Conservation (phyloP, 345 rosid species). For the Syzygium aromaticum region DNA sequence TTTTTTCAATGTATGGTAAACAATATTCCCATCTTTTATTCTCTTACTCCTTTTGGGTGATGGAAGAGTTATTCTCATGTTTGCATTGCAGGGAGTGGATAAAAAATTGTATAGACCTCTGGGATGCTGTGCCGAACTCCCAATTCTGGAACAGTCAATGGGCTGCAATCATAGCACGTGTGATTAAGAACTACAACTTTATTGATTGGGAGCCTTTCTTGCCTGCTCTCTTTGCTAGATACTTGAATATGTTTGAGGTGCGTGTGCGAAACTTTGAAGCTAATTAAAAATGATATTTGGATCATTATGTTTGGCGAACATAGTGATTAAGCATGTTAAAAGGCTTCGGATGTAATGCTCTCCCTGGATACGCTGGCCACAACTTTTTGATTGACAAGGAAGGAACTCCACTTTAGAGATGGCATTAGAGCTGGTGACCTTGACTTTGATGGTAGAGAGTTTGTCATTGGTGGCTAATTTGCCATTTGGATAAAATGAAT, state of each 20-base stretch:
- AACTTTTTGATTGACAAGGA: not conserved
- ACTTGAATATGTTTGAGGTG: conserved; percentile 97
- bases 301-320: not conserved
- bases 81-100: conserved; percentile 70
- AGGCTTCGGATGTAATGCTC: not conserved
- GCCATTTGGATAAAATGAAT: not conserved
- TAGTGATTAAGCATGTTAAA: not conserved
- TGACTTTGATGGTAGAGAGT: not conserved
- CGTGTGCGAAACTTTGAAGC: conserved; percentile 15
- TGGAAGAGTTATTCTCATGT: not conserved
- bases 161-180: conserved; percentile 83
- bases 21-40: not conserved
- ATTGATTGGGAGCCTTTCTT: conserved; percentile 76
- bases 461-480: not conserved
- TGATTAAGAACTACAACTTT: conserved; percentile 65
- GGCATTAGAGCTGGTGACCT: not conserved
- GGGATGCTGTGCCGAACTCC: conserved; percentile 95
- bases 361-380: not conserved
- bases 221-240: conserved; percentile 69
- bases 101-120: conserved; percentile 49
- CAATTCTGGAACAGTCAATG: conserved; percentile 99
- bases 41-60: not conserved
- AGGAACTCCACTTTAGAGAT: not conserved
- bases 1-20: conserved; percentile 70
- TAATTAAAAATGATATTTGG: not conserved